Evolutionary conservation across 2,329 filamentous ascomycete species (phyloP).

Genomic region (Teratosphaeria nubilosa): DNA sequence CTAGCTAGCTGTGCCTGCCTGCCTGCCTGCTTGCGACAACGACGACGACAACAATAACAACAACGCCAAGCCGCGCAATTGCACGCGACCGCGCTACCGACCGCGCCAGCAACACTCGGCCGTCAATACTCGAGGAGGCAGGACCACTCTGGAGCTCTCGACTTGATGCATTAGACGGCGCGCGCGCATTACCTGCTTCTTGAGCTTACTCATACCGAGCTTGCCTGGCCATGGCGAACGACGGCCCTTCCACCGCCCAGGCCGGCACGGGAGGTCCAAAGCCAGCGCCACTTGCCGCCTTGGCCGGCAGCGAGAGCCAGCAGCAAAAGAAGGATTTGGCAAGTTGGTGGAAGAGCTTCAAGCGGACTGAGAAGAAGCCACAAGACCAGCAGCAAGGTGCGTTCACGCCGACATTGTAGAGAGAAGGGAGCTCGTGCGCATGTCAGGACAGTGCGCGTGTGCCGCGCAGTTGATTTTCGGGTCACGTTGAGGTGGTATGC

Average conservation of each 20-base stretch:
- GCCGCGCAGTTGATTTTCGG: neutral
- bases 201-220: neutral
- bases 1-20: neutral
- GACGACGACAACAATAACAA: neutral
- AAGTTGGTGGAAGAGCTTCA: conserved; percentile 97
- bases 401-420: conserved; percentile 6
- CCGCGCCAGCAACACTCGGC: neutral
- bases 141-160: neutral
- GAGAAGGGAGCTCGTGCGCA: neutral
- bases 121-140: neutral
- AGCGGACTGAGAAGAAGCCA: conserved; percentile 53
- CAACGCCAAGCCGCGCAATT: neutral
- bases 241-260: conserved; percentile 30
- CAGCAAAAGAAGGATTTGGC: conserved; percentile 80
- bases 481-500: neutral
- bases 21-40: neutral
- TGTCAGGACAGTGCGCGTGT: neutral
- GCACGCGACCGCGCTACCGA: neutral
- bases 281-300: conserved; percentile 37
- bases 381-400: conserved; percentile 58
- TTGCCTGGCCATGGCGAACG: conserved; percentile 28
- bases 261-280: conserved; percentile 34
- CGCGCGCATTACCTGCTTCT: neutral
- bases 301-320: conserved; percentile 47
- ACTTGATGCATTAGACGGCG: neutral